phyloP scores from a whole-genome alignment of 768 basidiomycete genomes.

The Suillus weaverae region DNA sequence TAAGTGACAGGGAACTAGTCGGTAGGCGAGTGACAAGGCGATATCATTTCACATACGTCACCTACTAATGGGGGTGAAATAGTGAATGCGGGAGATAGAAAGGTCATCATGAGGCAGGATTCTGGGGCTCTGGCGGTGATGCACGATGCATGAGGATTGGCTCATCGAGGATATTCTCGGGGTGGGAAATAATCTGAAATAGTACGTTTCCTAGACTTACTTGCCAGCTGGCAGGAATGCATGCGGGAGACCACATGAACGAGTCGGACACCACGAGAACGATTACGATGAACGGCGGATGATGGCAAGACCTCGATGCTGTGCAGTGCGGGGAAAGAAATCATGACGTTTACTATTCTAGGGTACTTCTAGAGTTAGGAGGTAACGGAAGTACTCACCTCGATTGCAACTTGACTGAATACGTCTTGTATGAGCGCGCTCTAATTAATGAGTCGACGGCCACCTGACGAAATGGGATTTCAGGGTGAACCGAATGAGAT shows the following conservation, averaged over 20 bases:
- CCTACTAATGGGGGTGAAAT: constrained; percentile 3
- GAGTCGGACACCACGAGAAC: no score
- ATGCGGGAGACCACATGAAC: not conserved
- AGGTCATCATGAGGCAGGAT: not conserved
- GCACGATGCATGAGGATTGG: not conserved
- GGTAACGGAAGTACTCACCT: not conserved
- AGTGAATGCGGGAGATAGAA: constrained; percentile 1
- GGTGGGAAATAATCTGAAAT: not conserved
- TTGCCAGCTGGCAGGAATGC: not conserved
- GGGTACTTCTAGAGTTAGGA: constrained; percentile 2
- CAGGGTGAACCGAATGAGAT: not conserved
- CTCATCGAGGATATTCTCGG: not conserved
- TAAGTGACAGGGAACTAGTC: not conserved
- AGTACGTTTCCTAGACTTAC: not conserved
- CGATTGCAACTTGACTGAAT: not conserved
- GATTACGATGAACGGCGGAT: not conserved
- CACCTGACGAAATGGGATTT: not conserved
- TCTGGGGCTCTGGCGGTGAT: not conserved
- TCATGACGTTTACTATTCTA: not conserved
- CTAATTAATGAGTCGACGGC: constrained; percentile 3
- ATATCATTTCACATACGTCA: constrained; percentile 5
- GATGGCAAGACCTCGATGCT: not conserved
- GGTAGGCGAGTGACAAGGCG: constrained; percentile 1
- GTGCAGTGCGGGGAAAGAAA: constrained; percentile 5
- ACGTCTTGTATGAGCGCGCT: not conserved